phyloP scores from a whole-genome alignment of 495 filamentous ascomycete species.

The Pseudevernia furfuracea region DNA sequence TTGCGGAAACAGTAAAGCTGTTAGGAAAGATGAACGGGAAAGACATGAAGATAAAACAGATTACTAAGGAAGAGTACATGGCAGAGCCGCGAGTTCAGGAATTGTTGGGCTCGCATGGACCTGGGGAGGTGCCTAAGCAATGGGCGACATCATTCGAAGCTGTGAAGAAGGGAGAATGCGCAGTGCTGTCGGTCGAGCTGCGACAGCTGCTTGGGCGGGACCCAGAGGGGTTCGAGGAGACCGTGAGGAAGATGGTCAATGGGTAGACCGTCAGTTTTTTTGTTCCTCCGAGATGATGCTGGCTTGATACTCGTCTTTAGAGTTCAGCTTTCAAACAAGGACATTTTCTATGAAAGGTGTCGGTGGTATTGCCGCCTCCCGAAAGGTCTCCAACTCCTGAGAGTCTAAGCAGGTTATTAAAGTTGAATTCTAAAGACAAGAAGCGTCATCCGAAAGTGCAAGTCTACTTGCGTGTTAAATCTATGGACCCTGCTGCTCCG shows the following conservation, averaged over 20 bases:
- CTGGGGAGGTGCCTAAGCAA: slow-evolving; percentile 25
- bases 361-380: slow-evolving; percentile 11
- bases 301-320: too few species aligned
- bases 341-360: too few species aligned
- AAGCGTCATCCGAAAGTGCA: slow-evolving; percentile 36
- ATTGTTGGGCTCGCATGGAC: slow-evolving; percentile 28
- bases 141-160: slow-evolving; percentile 41
- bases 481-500: too few species aligned
- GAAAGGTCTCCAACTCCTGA: slow-evolving; percentile 24
- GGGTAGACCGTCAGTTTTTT: neutral
- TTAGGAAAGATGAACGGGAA: slow-evolving; percentile 31
- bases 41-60: slow-evolving; percentile 30
- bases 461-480: slow-evolving; percentile 14
- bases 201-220: slow-evolving; percentile 34
- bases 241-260: slow-evolving; percentile 18
- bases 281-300: too few species aligned
- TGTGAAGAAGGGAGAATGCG: slow-evolving; percentile 37
- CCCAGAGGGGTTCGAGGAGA: slow-evolving; percentile 34
- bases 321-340: too few species aligned
- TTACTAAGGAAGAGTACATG: slow-evolving; percentile 39
- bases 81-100: slow-evolving; percentile 31
- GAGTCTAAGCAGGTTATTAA: slow-evolving; percentile 17
- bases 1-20: slow-evolving; percentile 37
- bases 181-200: slow-evolving; percentile 30
- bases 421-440: slow-evolving; percentile 22